Base-by-base conservation (phyloP, 495 filamentous ascomycete genomes). In the Aspergillus funiculosus region DNA sequence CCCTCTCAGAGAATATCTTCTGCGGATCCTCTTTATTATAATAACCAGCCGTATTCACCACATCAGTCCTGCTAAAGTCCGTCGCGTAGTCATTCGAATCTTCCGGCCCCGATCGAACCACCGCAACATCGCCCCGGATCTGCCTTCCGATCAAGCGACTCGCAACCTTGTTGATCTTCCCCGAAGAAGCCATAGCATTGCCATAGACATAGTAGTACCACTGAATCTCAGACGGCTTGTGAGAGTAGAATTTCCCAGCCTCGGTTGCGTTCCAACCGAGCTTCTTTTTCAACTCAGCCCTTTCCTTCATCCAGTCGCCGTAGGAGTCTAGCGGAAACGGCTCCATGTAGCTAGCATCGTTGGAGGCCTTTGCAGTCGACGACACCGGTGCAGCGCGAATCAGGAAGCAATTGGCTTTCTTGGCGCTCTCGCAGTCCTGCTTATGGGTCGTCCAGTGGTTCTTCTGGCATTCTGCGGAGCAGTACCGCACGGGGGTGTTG, bases 121-220 rank as follows among this genome's bases (percentile, higher is more conserved):
- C 22, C 3, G 24, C 43, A 22, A 46, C 24, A 20, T 39, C 34
- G 6, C 43, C 30, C 2, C 53, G 48, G 50, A 38, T 15, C 22
- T 20, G 4, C 4, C 17, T n/a, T 11, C 43, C 43, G 14, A 45
- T 11, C 10, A 18, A 35, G 6, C 39, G 39, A 20, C 26, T 31
- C 7, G 39, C 39, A 13, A 43, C 26, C 17, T 43, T 31, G 15
- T 43, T 35, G 13, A 35, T 15, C 31, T 15, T 31, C 15, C 10
- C 7, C n/a, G 14, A n/a, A 8, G 14, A 17, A 20, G 20, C 15
- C 17, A 5, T 6, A 17, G 28, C 14, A 19, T 18, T 36, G 14
- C 5, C 11, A 19, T 40, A 48, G 22, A 41, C 36, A 18, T 48
- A 39, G 21, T 40, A 48, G 17, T 48, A 39, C 45, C 45, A 48